Conservation (phyloP, 805 yeast species). For the Yamadazyma sp. region DNA sequence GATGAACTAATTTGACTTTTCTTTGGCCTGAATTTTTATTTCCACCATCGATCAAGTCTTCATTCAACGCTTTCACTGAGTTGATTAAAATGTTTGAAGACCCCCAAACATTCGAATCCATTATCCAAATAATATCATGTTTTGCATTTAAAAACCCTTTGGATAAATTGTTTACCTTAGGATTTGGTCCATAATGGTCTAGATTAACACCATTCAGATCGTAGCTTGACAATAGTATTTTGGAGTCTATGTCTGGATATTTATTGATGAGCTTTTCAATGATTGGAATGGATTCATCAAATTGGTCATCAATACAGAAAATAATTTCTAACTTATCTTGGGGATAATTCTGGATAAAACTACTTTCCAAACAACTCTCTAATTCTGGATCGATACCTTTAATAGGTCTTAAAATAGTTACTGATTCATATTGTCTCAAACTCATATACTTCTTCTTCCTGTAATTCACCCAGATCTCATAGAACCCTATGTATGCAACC, state of each 20-base stretch:
- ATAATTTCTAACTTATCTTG: slow-evolving; percentile 57
- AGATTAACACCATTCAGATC: slow-evolving; percentile 12
- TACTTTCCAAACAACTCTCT: slow-evolving; percentile 61
- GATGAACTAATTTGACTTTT: slow-evolving; percentile 71
- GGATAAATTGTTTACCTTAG: slow-evolving; percentile 83
- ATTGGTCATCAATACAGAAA: slow-evolving; percentile 65
- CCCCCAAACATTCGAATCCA: slow-evolving; percentile 85
- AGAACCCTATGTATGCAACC: slow-evolving; percentile 39
- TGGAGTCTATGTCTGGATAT: slow-evolving; percentile 58
- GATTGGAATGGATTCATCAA: slow-evolving; percentile 64
- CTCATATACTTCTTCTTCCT: slow-evolving; percentile 11
- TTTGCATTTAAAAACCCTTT: slow-evolving; percentile 71
- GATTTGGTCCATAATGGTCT: slow-evolving; percentile 75
- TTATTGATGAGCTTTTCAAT: slow-evolving; percentile 47
- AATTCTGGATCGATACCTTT: slow-evolving; percentile 82
- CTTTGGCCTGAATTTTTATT: slow-evolving; percentile 23
- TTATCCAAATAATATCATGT: slow-evolving; percentile 76
- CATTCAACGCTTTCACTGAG: slow-evolving; percentile 52
- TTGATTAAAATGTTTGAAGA: slow-evolving; percentile 60
- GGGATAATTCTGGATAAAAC: slow-evolving; percentile 70
- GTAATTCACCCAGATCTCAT: slow-evolving; percentile 34
- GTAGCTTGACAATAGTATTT: slow-evolving; percentile 50
- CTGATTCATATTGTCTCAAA: slow-evolving; percentile 32
- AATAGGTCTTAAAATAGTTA: slow-evolving; percentile 76
- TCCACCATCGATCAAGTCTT: slow-evolving; percentile 52